phyloP scores from a whole-genome alignment of 768 basidiomycete genomes.

The Rossbeevera mucosa region DNA sequence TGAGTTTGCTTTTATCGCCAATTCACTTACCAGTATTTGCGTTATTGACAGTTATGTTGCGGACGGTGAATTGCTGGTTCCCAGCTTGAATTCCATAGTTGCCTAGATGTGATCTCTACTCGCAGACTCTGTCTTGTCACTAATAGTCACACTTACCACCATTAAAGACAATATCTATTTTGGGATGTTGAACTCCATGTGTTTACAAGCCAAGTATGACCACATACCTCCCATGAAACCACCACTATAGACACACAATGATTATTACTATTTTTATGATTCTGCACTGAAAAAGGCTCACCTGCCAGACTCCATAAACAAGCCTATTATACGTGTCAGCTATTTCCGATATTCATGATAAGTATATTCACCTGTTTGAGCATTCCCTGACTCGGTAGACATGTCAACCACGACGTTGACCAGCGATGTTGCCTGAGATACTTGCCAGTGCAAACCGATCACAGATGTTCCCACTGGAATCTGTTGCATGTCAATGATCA shows the following conservation, averaged over 20 bases:
- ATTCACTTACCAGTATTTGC: conserved; percentile 33
- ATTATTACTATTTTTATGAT: neutral
- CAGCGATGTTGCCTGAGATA: conserved; percentile 70
- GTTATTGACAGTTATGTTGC: conserved; percentile 54
- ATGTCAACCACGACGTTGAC: conserved; percentile 68
- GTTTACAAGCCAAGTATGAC: neutral
- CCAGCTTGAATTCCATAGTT: conserved; percentile 64
- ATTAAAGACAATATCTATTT: conserved; percentile 38
- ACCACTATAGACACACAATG: conserved; percentile 25
- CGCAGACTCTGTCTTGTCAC: neutral
- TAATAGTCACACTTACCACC: conserved; percentile 26
- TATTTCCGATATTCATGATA: neutral
- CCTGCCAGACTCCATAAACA: conserved; percentile 79
- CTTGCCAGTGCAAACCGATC: conserved; percentile 82
- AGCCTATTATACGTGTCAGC: conserved; percentile 23
- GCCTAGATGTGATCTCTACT: conserved; percentile 17
- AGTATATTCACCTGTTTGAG: conserved; percentile 55
- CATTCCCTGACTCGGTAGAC: conserved; percentile 57
- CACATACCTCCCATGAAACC: conserved; percentile 52
- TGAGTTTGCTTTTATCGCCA: neutral
- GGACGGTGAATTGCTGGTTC: conserved; percentile 74
- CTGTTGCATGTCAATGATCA: conserved; percentile 62
- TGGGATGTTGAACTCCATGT: neutral
- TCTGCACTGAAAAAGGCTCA: conserved; percentile 2
- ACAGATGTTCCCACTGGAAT: conserved; percentile 50